Evolutionary conservation across 1,284 basidiomycete species (phyloP).

Genomic region (Rhodotorula sp.): DNA sequence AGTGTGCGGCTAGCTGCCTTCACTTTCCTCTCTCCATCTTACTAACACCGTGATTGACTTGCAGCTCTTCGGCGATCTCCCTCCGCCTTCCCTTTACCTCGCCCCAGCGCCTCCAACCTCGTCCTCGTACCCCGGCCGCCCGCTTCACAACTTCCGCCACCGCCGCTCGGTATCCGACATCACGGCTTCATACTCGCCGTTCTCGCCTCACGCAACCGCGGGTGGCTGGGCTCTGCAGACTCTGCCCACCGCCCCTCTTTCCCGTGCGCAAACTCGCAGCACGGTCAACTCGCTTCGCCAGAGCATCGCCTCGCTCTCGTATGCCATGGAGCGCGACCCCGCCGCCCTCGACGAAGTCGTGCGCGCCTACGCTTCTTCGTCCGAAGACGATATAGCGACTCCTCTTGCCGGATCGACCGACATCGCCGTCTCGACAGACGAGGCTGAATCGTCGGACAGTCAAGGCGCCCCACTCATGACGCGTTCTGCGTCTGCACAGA

Average conservation of each 20-base stretch:
- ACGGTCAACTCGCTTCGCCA: conserved; percentile 22
- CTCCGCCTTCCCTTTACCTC: conserved; percentile 22
- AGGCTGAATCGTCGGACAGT: background rate
- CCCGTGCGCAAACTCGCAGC: conserved; percentile 1
- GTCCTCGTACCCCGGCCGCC: background rate
- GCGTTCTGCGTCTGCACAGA: background rate
- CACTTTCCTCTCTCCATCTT: background rate
- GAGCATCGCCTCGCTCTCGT: conserved; percentile 22
- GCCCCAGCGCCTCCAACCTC: background rate
- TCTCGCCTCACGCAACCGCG: background rate
- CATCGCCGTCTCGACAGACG: background rate
- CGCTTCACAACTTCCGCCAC: conserved; percentile 1
- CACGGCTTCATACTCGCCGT: background rate
- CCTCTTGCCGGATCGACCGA: background rate
- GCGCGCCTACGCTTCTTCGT: conserved; percentile 3
- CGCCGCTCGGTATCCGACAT: conserved; percentile 25
- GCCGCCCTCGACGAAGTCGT: conserved; percentile 26
- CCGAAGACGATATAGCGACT: background rate
- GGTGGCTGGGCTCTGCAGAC: background rate
- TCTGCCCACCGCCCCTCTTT: background rate
- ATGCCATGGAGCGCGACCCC: conserved; percentile 24
- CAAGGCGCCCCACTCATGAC: background rate
- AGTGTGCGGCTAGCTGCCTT: conserved; percentile 4
- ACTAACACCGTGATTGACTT: background rate
- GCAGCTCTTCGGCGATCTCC: conserved; percentile 35